A percentile compares a stretch with the other conserved stretches of the same genome.
Conservation (phyloP, 495 filamentous ascomycete genomes). For the Aspergillus carlsbadensis region DNA sequence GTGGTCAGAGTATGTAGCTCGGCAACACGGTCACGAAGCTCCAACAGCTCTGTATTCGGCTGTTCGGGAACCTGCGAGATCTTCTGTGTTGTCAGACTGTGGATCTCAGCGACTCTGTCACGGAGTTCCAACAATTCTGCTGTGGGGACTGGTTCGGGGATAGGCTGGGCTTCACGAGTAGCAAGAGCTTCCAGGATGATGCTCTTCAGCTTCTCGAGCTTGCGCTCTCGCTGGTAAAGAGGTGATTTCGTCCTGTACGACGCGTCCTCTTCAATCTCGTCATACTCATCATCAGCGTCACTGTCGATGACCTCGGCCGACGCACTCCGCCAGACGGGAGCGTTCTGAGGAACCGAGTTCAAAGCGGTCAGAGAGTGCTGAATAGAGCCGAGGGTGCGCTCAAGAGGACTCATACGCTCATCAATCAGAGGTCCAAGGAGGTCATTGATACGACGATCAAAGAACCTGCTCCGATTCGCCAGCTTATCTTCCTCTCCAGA, state of each 20-base stretch:
- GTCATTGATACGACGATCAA: slow-evolving; percentile 83
- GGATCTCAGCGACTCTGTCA: slow-evolving; percentile 51
- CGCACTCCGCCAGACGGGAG: slow-evolving; percentile 50
- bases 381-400: slow-evolving; percentile 72
- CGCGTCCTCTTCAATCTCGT: slow-evolving; percentile 53
- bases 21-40: slow-evolving; percentile 57
- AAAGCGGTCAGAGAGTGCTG: slow-evolving; percentile 62
- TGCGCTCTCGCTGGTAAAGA: slow-evolving; percentile 67
- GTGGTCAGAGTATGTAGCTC: slow-evolving; percentile 53
- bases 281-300: slow-evolving; percentile 94
- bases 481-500: slow-evolving; percentile 80
- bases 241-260: slow-evolving; percentile 56
- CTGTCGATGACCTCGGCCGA: slow-evolving; percentile 70
- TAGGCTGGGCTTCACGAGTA: slow-evolving; percentile 44
- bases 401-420: slow-evolving; percentile 72
- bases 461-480: slow-evolving; percentile 71
- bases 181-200: slow-evolving; percentile 78
- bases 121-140: slow-evolving; percentile 46
- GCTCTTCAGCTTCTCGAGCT: slow-evolving; percentile 76
- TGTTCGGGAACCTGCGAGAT: slow-evolving; percentile 31
- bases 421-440: slow-evolving; percentile 78
- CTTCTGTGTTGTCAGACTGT: slow-evolving; percentile 52
- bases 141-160: slow-evolving; percentile 41
- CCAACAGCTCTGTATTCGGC: slow-evolving; percentile 37
- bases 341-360: slow-evolving; percentile 36